These are phyloP conservation scores for Populus hybrid DNA, from an alignment of 441 rosid species.

Conservation along the genomic window DNA sequence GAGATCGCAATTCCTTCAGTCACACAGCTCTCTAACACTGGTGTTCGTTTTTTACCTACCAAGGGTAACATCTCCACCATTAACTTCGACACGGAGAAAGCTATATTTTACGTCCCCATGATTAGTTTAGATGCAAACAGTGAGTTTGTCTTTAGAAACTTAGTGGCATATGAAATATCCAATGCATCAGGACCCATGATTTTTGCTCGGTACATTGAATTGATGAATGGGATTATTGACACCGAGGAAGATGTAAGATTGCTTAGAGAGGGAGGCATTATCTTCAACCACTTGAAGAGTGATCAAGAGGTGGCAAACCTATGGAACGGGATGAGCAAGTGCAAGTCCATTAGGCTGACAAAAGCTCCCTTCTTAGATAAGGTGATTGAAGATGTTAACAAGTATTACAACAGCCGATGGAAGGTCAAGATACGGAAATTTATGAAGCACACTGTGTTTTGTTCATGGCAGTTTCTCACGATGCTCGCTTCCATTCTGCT, in stretches of 20 bases:
- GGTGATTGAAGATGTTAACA: constrained; percentile 70
- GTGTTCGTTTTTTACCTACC: constrained; percentile 51
- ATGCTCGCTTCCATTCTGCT: constrained; percentile 44
- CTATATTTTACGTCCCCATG: constrained; percentile 46
- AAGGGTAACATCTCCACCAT: constrained; percentile 43
- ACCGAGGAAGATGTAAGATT: constrained; percentile 51
- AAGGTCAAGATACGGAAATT: constrained; percentile 44
- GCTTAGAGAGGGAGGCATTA: constrained; percentile 55
- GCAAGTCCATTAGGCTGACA: constrained; percentile 58
- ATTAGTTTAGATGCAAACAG: constrained; percentile 58
- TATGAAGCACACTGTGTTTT: constrained; percentile 44
- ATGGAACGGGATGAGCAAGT: constrained; percentile 77
- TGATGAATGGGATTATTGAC: constrained; percentile 25
- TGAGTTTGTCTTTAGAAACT: constrained; percentile 54
- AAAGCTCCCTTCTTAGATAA: constrained; percentile 64
- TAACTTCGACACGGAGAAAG: constrained; percentile 39
- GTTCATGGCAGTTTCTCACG: constrained; percentile 65
- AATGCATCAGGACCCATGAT: constrained; percentile 58
- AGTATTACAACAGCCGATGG: constrained; percentile 53
- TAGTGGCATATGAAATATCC: constrained; percentile 75
- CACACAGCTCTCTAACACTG: constrained; percentile 43
- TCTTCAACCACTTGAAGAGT: constrained; percentile 51
- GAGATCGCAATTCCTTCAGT: constrained; percentile 75
- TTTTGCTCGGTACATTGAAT: constrained; percentile 65
- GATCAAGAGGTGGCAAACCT: constrained; percentile 61